phyloP scores from a whole-genome alignment of 1,284 basidiomycete species.

The Marasmius oreades region DNA sequence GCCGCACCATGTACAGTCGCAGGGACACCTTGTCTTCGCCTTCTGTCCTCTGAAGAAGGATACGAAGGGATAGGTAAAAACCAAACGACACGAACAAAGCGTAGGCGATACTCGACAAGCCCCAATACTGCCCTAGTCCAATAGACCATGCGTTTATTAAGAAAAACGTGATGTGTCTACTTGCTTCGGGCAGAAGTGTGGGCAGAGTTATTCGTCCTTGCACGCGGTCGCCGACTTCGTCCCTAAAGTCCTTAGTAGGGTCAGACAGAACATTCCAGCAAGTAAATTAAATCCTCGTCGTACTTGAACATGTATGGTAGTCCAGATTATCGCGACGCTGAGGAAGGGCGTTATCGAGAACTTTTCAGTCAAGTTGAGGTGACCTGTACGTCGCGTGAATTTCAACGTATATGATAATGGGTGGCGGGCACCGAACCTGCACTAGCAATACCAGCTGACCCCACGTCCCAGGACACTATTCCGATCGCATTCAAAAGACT shows the following conservation, averaged over 20 bases:
- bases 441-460: conserved; percentile 23
- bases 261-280: conserved; percentile 26
- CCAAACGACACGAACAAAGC: conserved; percentile 17
- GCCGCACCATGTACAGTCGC: conserved; percentile 11
- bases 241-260: conserved; percentile 38
- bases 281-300: conserved; percentile 18
- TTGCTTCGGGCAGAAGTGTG: conserved; percentile 27
- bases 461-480: conserved; percentile 24
- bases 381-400: conserved; percentile 23
- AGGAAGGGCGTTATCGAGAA: conserved; percentile 25
- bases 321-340: conserved; percentile 9
- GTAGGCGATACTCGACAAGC: conserved; percentile 12
- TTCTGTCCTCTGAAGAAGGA: conserved; percentile 17
- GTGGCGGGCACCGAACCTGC: conserved; percentile 21
- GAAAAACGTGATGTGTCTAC: conserved; percentile 22
- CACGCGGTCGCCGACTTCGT: conserved; percentile 33
- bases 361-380: conserved; percentile 8
- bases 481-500: conserved; percentile 34
- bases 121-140: conserved; percentile 19
- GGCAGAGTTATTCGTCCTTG: conserved; percentile 38
- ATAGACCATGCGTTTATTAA: conserved; percentile 23
- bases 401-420: conserved; percentile 9
- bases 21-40: conserved; percentile 22
- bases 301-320: conserved; percentile 16
- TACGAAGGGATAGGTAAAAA: conserved; percentile 21